Percentiles rank a stretch among this genome's conserved stretches.
Conservation (phyloP, 768 basidiomycete species). For the Panellus pusillus region DNA sequence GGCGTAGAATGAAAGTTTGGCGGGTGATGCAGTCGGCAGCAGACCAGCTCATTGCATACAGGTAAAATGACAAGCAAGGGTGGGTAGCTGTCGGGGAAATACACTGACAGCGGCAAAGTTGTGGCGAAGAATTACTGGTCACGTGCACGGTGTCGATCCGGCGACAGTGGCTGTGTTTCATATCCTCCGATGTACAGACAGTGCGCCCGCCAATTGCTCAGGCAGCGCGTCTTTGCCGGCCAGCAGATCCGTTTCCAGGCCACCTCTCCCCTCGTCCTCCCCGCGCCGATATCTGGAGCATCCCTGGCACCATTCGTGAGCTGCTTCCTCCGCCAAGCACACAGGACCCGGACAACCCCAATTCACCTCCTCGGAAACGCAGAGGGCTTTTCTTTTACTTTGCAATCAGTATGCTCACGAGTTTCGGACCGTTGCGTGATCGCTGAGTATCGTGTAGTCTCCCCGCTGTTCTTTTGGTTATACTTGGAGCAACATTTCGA, state of each 20-base stretch:
- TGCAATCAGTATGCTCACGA: slow-evolving; percentile 1
- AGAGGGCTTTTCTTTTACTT: slow-evolving; percentile 10
- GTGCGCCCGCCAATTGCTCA: not conserved
- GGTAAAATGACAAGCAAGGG: no score
- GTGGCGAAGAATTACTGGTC: no score
- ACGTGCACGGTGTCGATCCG: no score
- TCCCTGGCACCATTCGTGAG: slow-evolving; percentile 13
- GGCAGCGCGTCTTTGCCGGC: not conserved
- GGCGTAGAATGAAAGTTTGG: no score
- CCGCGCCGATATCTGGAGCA: slow-evolving; percentile 17
- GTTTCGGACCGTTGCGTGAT: not conserved
- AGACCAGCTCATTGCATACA: no score
- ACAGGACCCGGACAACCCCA: slow-evolving; percentile 2
- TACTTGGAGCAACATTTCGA: slow-evolving; percentile 17
- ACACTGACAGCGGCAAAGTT: not conserved
- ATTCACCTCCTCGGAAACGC: slow-evolving; percentile 3
- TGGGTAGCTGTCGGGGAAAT: not conserved
- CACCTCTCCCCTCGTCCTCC: slow-evolving; percentile 11
- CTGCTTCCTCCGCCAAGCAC: slow-evolving; percentile 6
- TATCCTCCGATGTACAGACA: slow-evolving; percentile 2
- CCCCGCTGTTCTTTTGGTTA: slow-evolving; percentile 17
- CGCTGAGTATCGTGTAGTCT: slow-evolving; percentile 7
- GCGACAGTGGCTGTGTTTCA: slow-evolving; percentile 4
- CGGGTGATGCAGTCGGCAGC: no score
- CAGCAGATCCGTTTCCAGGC: slow-evolving; percentile 17